phyloP scores from a whole-genome alignment of 2,329 filamentous ascomycete genomes.

The Sclerotinia minor region DNA sequence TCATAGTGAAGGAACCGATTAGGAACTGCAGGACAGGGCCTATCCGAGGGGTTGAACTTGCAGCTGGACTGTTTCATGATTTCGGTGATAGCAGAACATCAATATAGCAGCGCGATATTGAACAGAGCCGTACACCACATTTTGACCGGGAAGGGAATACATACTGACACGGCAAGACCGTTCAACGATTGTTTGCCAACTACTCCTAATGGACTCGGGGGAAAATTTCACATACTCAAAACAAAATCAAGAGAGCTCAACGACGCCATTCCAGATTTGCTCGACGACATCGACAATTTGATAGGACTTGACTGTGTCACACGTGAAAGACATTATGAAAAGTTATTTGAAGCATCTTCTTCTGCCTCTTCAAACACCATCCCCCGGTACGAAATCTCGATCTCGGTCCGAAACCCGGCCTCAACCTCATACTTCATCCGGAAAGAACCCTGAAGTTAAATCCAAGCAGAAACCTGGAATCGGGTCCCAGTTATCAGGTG shows the following conservation, averaged over 20 bases:
- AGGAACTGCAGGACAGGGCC: constrained; percentile 21
- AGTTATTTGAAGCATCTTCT: constrained; percentile 22
- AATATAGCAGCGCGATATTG: background rate
- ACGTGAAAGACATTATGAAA: constrained; percentile 12
- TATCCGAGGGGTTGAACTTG: background rate
- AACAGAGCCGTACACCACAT: constrained; percentile 7
- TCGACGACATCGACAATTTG: constrained; percentile 3
- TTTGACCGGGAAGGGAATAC: constrained; percentile 16
- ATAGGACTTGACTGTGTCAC: background rate
- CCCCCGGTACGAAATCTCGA: background rate
- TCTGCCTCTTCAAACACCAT: constrained; percentile 5
- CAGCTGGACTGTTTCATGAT: background rate
- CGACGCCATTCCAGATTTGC: background rate
- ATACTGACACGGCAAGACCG: constrained; percentile 15
- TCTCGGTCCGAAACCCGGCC: background rate
- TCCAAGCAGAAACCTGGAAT: constrained; percentile 8
- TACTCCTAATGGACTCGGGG: constrained; percentile 14
- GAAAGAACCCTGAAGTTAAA: constrained; percentile 4
- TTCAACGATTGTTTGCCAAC: background rate
- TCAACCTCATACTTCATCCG: background rate
- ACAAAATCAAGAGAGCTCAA: constrained; percentile 13
- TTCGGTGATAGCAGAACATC: background rate
- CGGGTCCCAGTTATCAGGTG: background rate
- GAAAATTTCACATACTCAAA: background rate
- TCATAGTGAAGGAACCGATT: constrained; percentile 1